phyloP scores from a whole-genome alignment of 2,329 filamentous ascomycete species.

The Pseudogymnoascus sp. region DNA sequence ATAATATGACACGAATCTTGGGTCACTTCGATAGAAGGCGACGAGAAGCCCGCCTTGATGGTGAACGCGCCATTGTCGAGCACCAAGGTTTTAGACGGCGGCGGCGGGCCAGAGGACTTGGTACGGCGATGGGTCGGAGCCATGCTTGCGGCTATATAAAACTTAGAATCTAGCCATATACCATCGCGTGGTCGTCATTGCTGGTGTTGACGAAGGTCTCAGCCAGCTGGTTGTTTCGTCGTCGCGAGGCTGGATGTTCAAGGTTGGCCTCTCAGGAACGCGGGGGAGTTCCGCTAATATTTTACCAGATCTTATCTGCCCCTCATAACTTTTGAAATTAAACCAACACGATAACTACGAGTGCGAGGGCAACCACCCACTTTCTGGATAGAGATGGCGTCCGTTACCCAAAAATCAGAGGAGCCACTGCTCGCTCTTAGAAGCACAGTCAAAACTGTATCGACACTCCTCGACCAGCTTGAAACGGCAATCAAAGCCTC shows the following conservation, averaged over 20 bases:
- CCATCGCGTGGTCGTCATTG: neutral
- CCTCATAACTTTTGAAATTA: conserved; percentile 7
- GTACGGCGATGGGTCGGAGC: conserved; percentile 35
- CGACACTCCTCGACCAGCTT: conserved; percentile 22
- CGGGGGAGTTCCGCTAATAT: conserved; percentile 1
- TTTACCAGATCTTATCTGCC: conserved; percentile 9
- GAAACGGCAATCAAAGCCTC: conserved; percentile 16
- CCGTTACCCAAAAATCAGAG: neutral
- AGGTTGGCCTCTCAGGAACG: neutral
- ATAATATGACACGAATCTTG: conserved; percentile 59
- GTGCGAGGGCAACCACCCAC: neutral
- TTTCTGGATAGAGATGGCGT: conserved; percentile 1
- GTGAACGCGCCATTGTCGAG: conserved; percentile 90
- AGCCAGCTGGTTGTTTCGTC: neutral
- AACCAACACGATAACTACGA: neutral
- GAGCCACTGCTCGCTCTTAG: conserved; percentile 1
- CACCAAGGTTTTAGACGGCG: conserved; percentile 65
- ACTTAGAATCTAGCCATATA: neutral
- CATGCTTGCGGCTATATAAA: conserved; percentile 20
- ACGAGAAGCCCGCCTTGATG: conserved; percentile 75
- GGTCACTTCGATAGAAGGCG: conserved; percentile 29
- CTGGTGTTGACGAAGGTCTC: neutral
- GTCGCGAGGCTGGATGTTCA: neutral
- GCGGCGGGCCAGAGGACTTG: conserved; percentile 42
- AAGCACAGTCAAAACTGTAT: conserved; percentile 20